Conservation (phyloP, 805 yeast genomes). For the Groenewaldozyma tartarivorans region DNA sequence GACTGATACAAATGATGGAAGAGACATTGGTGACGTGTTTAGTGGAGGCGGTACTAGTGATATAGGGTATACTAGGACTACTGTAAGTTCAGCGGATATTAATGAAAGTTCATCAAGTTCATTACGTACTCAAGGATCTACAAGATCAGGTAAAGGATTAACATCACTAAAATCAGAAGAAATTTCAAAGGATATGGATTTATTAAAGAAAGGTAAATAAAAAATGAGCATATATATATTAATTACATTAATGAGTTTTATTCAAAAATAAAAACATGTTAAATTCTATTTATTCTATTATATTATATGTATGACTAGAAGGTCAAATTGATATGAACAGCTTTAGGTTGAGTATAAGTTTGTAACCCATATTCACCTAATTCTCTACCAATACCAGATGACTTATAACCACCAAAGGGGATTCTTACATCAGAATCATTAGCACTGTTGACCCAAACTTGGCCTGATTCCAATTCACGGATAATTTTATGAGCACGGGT, state of each 20-base stretch:
- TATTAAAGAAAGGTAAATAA: neutral
- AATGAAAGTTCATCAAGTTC: neutral
- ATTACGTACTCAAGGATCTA: neutral
- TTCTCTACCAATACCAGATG: conserved; percentile 76
- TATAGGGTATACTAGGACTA: neutral
- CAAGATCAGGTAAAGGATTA: neutral
- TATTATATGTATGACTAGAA: too few species aligned
- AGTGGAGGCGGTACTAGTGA: neutral
- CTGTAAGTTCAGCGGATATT: neutral
- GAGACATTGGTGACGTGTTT: neutral
- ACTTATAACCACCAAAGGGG: conserved; percentile 76
- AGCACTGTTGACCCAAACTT: conserved; percentile 60
- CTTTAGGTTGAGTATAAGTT: conserved; percentile 65
- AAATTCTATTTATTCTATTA: too few species aligned
- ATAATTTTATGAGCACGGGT: conserved; percentile 58
- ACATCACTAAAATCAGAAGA: neutral
- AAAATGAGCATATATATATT: too few species aligned
- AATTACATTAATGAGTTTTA: too few species aligned
- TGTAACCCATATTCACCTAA: conserved; percentile 65
- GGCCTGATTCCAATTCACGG: conserved; percentile 52
- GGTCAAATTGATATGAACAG: conserved; percentile 35
- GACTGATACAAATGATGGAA: neutral
- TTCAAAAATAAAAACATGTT: too few species aligned
- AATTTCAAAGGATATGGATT: neutral
- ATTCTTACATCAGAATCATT: conserved; percentile 55